A percentile compares a stretch with the other conserved stretches of the same genome.
Conservation (phyloP, 73 alveolate species). For the Diophrys appendiculata region DNA sequence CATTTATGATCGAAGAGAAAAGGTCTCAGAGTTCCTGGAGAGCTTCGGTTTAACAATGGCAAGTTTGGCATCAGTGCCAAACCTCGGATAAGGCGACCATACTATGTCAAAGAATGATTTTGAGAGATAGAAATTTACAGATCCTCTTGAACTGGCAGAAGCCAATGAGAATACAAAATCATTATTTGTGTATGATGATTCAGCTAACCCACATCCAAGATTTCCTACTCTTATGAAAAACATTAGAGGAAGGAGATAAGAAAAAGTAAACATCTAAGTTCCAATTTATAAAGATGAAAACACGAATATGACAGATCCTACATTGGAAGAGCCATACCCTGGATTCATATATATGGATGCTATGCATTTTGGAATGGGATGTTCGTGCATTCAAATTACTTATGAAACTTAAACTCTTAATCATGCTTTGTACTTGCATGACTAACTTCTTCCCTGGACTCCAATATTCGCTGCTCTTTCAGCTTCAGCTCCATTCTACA, state of each 20-base stretch:
- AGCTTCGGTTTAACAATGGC: conserved; percentile 41
- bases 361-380: conserved; percentile 90
- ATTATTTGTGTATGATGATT: conserved; percentile 75
- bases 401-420: conserved; percentile 55
- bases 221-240: conserved; percentile 83
- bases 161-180: conserved; percentile 64
- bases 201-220: conserved; percentile 94
- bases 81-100: conserved; percentile 49
- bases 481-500: conserved; percentile 75
- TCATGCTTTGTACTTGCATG: conserved; percentile 78
- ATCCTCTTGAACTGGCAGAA: conserved; percentile 36
- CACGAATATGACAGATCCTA: conserved; percentile 67
- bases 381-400: conserved; percentile 77
- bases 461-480: conserved; percentile 80
- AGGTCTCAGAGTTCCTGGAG: conserved; percentile 1
- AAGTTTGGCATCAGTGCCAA: conserved; percentile 50
- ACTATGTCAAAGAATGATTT: conserved; percentile 21
- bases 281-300: conserved; percentile 89
- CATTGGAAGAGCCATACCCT: conserved; percentile 61
- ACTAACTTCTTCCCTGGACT: conserved; percentile 68
- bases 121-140: conserved; percentile 15
- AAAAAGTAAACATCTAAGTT: conserved; percentile 82
- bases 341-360: conserved; percentile 82
- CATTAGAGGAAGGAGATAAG: conserved; percentile 85
- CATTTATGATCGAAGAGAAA: conserved; percentile 42